Percentiles rank a stretch among this genome's conserved stretches.
Evolutionary conservation across 345 rosid genomes (phyloP).

Genomic region (Brassica carinata): DNA sequence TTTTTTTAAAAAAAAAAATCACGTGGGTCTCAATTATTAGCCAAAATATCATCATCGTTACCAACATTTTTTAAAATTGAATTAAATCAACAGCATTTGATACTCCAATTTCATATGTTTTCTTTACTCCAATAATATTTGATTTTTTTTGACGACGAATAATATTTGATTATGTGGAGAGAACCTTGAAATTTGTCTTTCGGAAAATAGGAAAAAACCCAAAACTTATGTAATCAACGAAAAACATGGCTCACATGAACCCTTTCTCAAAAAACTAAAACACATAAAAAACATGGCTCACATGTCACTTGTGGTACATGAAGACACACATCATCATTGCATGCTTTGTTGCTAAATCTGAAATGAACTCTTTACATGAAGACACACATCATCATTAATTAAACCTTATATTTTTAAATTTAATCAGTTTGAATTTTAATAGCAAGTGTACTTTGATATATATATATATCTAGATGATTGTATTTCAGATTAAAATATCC

Average conservation of each 20-base stretch:
- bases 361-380: slow-evolving; percentile 10
- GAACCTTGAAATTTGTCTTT: slow-evolving; percentile 32
- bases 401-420: neutral
- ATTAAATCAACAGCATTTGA: slow-evolving; percentile 30
- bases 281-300: slow-evolving; percentile 26
- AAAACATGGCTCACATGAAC: slow-evolving; percentile 33
- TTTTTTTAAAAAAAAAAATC: neutral
- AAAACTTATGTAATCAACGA: slow-evolving; percentile 18
- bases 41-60: slow-evolving; percentile 3
- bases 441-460: neutral
- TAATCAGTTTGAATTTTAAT: neutral
- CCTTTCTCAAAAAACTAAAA: neutral
- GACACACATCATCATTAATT: neutral
- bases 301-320: slow-evolving; percentile 37
- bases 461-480: neutral
- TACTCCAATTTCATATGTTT: slow-evolving; percentile 1
- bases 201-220: slow-evolving; percentile 1
- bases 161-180: slow-evolving; percentile 25
- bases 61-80: neutral
- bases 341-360: slow-evolving; percentile 25
- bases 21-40: slow-evolving; percentile 40
- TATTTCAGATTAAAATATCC: neutral
- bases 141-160: neutral
- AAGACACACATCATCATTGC: slow-evolving; percentile 26
- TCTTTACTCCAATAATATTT: slow-evolving; percentile 13